phyloP scores from a whole-genome alignment of 1,284 basidiomycete species.

The Irpex sp. region DNA sequence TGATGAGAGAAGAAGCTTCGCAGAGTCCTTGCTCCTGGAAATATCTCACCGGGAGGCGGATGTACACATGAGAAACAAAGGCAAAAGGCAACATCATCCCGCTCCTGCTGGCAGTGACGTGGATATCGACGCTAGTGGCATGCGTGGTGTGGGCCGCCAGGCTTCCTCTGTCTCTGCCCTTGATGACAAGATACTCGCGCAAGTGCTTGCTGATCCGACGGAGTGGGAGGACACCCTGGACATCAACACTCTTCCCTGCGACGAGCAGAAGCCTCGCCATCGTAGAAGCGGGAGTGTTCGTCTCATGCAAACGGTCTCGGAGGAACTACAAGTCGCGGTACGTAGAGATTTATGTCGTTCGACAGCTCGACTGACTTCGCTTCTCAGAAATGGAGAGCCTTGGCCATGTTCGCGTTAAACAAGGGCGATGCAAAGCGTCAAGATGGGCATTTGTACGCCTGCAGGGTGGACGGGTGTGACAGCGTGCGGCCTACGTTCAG shows the following conservation, averaged over 20 bases:
- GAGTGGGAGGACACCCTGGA: not conserved
- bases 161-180: not conserved
- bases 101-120: not conserved
- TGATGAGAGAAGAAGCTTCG: not conserved
- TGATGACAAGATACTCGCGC: not conserved
- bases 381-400: not conserved
- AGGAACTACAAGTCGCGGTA: not conserved
- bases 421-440: not conserved
- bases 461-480: not conserved
- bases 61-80: not conserved
- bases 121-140: not conserved
- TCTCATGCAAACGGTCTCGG: not conserved
- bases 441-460: not conserved
- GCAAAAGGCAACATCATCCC: not conserved
- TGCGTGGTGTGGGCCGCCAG: not conserved
- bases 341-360: not conserved
- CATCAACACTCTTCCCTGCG: not conserved
- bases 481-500: not conserved
- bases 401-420: not conserved
- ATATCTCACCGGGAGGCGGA: not conserved
- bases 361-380: not conserved
- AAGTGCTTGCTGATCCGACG: not conserved
- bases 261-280: not conserved
- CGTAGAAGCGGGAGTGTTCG: not conserved
- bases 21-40: not conserved